Evolutionary conservation across 2,329 filamentous ascomycete genomes (phyloP).

Genomic region (Phoma sp.): DNA sequence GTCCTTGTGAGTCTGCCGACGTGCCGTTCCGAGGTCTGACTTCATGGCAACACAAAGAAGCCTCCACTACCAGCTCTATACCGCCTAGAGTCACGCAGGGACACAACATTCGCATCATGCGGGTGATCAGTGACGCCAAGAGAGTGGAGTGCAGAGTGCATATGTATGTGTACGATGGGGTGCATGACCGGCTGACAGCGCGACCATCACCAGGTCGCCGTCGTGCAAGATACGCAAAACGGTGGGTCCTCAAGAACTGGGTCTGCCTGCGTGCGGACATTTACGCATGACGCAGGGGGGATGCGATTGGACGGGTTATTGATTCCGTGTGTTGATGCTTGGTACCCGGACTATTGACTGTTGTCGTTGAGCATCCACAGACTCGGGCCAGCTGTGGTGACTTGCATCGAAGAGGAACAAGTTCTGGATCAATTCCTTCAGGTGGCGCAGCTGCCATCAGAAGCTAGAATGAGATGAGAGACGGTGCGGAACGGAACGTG

Average conservation of each 20-base stretch:
- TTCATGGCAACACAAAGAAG: background rate
- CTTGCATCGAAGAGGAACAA: constrained; percentile 1
- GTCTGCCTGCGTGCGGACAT: constrained; percentile 10
- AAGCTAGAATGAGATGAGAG: constrained; percentile 7
- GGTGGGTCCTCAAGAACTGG: constrained; percentile 5
- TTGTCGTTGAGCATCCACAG: background rate
- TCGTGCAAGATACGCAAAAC: constrained; percentile 8
- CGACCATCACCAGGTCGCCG: constrained; percentile 7
- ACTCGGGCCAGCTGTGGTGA: background rate
- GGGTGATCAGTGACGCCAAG: constrained; percentile 27
- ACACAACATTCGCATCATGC: constrained; percentile 13
- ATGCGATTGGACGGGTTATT: constrained; percentile 13
- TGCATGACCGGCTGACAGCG: constrained; percentile 11
- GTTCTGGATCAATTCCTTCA: background rate
- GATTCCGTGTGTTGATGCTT: constrained; percentile 11
- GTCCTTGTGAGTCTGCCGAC: background rate
- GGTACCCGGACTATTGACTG: background rate
- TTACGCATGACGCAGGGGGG: constrained; percentile 8
- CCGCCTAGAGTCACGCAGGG: constrained; percentile 8
- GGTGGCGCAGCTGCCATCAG: constrained; percentile 5
- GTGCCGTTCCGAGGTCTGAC: background rate
- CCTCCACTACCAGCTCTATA: background rate
- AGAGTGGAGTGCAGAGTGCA: constrained; percentile 18
- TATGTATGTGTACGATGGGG: constrained; percentile 12
- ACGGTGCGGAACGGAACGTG: constrained; percentile 22